Percentiles rank a stretch among this genome's conserved stretches.
phyloP scores from a whole-genome alignment of 345 rosid species.

The Punica granatum region DNA sequence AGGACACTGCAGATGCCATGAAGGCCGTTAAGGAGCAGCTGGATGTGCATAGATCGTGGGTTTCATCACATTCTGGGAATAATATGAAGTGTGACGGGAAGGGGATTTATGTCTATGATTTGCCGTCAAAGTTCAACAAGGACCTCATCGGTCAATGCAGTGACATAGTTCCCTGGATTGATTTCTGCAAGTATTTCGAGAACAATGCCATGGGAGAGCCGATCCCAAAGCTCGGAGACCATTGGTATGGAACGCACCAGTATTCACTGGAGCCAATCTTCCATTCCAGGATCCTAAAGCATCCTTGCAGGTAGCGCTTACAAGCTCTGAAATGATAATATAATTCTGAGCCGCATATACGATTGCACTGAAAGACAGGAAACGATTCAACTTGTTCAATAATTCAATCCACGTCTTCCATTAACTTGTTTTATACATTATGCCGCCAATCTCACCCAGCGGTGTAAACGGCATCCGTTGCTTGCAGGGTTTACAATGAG shows the following conservation, averaged over 20 bases:
- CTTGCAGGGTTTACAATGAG: slow-evolving; percentile 49
- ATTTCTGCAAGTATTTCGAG: slow-evolving; percentile 47
- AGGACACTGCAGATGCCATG: slow-evolving; percentile 34
- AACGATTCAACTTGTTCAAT: not conserved
- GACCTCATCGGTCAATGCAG: slow-evolving; percentile 67
- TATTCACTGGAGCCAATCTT: slow-evolving; percentile 73
- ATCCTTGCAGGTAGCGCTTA: slow-evolving; percentile 35
- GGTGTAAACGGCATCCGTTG: not conserved
- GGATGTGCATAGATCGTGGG: slow-evolving; percentile 57
- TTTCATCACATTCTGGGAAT: slow-evolving; percentile 8
- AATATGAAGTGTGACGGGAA: slow-evolving; percentile 36
- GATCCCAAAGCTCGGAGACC: slow-evolving; percentile 47
- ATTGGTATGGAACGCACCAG: slow-evolving; percentile 68
- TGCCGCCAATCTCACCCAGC: not conserved
- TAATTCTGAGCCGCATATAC: not conserved
- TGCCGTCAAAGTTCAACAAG: slow-evolving; percentile 74
- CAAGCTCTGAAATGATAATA: too few species aligned
- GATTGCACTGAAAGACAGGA: not conserved
- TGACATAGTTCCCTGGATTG: slow-evolving; percentile 72
- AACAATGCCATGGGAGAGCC: slow-evolving; percentile 61
- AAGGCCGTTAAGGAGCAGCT: slow-evolving; percentile 35
- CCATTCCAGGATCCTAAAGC: slow-evolving; percentile 62
- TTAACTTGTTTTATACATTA: too few species aligned
- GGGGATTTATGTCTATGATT: slow-evolving; percentile 63
- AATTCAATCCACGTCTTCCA: not conserved